These are phyloP conservation scores for Phytopythium chamaehyphon DNA, from an alignment of 352 stramenopile genomes.

Conservation along the genomic window DNA sequence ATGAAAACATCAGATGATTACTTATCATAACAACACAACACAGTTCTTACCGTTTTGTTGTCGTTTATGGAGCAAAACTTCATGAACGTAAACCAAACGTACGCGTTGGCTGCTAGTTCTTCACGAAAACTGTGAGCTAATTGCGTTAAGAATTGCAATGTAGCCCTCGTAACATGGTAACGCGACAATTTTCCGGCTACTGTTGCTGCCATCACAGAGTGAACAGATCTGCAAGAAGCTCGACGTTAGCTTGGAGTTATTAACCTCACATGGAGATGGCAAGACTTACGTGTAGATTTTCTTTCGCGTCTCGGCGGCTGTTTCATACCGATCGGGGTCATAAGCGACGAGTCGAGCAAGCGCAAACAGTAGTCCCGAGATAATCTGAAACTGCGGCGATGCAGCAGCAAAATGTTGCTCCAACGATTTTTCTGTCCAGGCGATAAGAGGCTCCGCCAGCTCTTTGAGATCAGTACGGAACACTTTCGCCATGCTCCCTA, in stretches of 20 bases:
- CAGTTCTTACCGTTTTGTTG: conserved; percentile 56
- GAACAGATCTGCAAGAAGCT: conserved; percentile 37
- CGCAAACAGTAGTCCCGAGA: conserved; percentile 63
- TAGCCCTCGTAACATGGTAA: conserved; percentile 65
- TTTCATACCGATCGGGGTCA: conserved; percentile 43
- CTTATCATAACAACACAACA: conserved; percentile 1
- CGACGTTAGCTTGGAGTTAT: too few relatives aligned
- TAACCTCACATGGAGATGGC: too few relatives aligned
- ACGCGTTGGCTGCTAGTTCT: conserved; percentile 50
- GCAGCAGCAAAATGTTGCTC: conserved; percentile 73
- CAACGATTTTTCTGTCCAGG: conserved; percentile 66
- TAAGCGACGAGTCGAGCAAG: conserved; percentile 51
- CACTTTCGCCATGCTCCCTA: conserved; percentile 50
- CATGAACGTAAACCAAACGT: conserved; percentile 65
- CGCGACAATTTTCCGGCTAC: conserved; percentile 54
- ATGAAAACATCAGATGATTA: background rate
- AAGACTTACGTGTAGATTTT: conserved; percentile 72
- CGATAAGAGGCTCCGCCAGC: conserved; percentile 27
- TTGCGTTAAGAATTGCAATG: conserved; percentile 44
- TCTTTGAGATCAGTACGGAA: conserved; percentile 37
- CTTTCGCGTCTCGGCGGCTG: conserved; percentile 28
- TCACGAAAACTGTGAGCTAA: conserved; percentile 36
- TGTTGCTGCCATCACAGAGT: conserved; percentile 55
- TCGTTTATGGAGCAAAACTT: conserved; percentile 61
- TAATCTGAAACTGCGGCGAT: conserved; percentile 67